Conservation (phyloP, 2,329 filamentous ascomycete genomes). For the Orbilia brochopaga region DNA sequence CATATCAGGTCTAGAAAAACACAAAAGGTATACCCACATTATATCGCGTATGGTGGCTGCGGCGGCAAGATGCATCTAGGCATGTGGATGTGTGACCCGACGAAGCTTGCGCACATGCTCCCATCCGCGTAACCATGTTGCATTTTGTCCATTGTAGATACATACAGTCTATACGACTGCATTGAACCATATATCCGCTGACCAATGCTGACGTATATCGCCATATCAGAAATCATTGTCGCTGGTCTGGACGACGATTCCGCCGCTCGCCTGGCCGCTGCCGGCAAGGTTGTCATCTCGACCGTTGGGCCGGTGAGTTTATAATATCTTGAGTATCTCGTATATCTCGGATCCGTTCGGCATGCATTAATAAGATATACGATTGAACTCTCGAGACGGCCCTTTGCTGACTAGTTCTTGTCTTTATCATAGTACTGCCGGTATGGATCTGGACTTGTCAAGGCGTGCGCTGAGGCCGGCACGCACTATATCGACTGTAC, state of each 20-base stretch:
- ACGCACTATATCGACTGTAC: slow-evolving; percentile 71
- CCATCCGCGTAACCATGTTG: too few relatives aligned
- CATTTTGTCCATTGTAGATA: not conserved
- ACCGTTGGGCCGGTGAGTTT: slow-evolving; percentile 52
- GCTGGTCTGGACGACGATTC: slow-evolving; percentile 51
- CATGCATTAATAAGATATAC: not conserved
- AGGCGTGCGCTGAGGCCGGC: slow-evolving; percentile 69
- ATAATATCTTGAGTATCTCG: slow-evolving; percentile 58
- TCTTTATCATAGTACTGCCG: slow-evolving; percentile 62
- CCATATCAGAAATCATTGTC: slow-evolving; percentile 52
- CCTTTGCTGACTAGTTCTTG: too few relatives aligned
- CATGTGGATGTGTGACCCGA: not conserved
- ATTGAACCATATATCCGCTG: slow-evolving; percentile 55
- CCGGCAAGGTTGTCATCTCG: slow-evolving; percentile 52
- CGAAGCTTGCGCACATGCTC: not conserved
- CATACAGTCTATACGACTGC: slow-evolving; percentile 10
- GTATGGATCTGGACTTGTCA: slow-evolving; percentile 69
- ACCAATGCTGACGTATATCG: slow-evolving; percentile 56
- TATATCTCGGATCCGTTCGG: not conserved
- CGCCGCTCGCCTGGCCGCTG: slow-evolving; percentile 50
- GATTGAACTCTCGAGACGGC: too few relatives aligned
- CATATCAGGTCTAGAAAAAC: too few relatives aligned
- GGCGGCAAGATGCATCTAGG: not conserved
- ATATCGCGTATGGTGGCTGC: too few relatives aligned
- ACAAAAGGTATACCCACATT: too few relatives aligned